Conservation (phyloP, 805 yeast species). For the Diddensiella transvaalensis region DNA sequence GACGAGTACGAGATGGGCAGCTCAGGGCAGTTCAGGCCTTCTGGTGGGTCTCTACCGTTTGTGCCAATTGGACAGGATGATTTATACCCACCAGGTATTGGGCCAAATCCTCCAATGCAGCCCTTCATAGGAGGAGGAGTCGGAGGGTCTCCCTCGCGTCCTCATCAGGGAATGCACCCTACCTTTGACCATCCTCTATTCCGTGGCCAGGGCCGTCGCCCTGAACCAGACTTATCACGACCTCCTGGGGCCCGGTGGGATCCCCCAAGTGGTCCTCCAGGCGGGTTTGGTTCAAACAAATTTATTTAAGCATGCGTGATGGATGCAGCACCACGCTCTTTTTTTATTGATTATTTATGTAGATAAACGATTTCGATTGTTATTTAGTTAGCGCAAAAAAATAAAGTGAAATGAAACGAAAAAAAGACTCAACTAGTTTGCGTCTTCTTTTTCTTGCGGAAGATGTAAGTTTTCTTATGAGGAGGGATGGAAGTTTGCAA, state of each 20-base stretch:
- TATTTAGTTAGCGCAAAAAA: neutral
- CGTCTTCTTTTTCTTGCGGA: neutral
- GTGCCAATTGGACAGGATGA: constrained; percentile 37
- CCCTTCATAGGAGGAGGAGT: constrained; percentile 28
- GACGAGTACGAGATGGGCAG: constrained; percentile 37
- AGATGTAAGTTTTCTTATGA: neutral
- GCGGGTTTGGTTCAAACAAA: constrained; percentile 21
- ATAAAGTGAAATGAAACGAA: neutral
- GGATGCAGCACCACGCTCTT: no score
- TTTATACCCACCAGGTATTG: constrained; percentile 39
- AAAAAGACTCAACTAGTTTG: neutral
- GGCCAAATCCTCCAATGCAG: constrained; percentile 33
- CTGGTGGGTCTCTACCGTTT: constrained; percentile 20
- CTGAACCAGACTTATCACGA: constrained; percentile 23
- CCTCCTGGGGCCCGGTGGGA: constrained; percentile 42
- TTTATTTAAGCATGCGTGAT: constrained; percentile 5
- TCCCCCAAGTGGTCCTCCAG: constrained; percentile 31
- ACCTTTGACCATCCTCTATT: constrained; percentile 30
- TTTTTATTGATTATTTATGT: neutral
- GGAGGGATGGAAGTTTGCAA: neutral
- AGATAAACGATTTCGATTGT: neutral
- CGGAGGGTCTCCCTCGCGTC: constrained; percentile 5
- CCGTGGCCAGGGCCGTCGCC: constrained; percentile 21
- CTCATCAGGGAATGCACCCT: constrained; percentile 36
- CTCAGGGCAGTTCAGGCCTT: constrained; percentile 6